Evolutionary conservation across 495 filamentous ascomycete genomes (phyloP), one percentile per base, ranked within the genome.

Genomic region (Poronia punctata): DNA sequence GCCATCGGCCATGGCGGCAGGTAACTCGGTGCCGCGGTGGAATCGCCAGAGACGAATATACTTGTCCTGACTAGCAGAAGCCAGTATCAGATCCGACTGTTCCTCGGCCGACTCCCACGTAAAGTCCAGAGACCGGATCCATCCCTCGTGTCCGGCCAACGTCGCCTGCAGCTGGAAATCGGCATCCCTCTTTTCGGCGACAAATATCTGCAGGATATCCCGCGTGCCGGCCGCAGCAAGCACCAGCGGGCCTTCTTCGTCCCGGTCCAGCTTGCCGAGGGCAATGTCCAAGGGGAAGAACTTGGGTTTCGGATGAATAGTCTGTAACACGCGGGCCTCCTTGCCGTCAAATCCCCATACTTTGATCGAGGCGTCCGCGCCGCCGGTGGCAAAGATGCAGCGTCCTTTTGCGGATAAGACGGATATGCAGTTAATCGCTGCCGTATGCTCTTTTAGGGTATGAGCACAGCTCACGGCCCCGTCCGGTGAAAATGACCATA

Each of bases 11-110:
- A 48, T 52, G 12, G 65, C 59, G 14, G 60, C 60, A 0, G 81
- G 80, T n/a, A 82, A 59, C 9, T 74, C 69, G 16, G 76, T 74
- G 11, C 83, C 85, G 36, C 76, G 71, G 38, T 82, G 85, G 16
- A 97, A 57, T 33, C 88, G 78, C 93, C 92, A 99, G 16, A 99
- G 71, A 27, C 92, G 82, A 57, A 97, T 83, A 52, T 96, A 99
- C 61, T 90, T 96, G 52, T 99, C 92, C 62, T 99, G 92, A 55
- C 88, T 95, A 5, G 89, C 88, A 17, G 90, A 96, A 2, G 93
- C 88, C 9, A 99, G 69, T 33, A 97, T 61, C 11, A 97, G 56
- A 60, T 95, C 88, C 29, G 72, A 74, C n/a, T n/a, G n/a, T n/a
- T n/a, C n/a, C 12, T 36, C 11, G 4, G 18, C 20, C 42, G 31